Evolutionary conservation across 305 asterid species (phyloP), one percentile per base, ranked within the genome.

Genomic region (Ajuga reptans): DNA sequence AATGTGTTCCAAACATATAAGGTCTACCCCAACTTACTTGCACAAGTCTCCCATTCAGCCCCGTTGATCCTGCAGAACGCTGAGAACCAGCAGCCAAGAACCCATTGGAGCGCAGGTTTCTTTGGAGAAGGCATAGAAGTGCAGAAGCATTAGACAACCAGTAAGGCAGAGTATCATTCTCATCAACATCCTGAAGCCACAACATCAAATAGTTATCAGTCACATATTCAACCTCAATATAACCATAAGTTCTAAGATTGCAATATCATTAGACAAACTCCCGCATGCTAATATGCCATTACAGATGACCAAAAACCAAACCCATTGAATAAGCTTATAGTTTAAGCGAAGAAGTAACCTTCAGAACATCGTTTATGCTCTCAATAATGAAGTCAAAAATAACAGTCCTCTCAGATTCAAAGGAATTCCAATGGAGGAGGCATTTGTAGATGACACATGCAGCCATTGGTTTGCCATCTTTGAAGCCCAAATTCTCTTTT

Each of bases 131-230:
- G 78, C 97, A 89, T 43, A 93, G 75, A 83, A 93, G 97, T 43
- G 99, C 97, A 55, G 99, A 90, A 65, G 95, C 81, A 78, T 87
- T 90, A 50, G 97, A 89, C 69, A 93, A 77, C 99, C 99, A 93
- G 77, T 93, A 93, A 58, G 99, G 99, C 72, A 90, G 83, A 71
- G 83, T 81, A 67, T 80, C 75, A 71, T 79, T 83, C 74, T 87
- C 95, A 63, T 89, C 92, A 14, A 87, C 97, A 17, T 83, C 90
- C 99, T 93, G 86, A 74, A 83, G 75, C 49, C 78, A 66, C 54
- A 77, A 73, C 39, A 62, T 55, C 54, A 53, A 39, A 46, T 41
- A 15, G 64, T 47, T 16, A 68, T 36, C n/a, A n/a, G n/a, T n/a
- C 64, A 63, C 15, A 21, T 66, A 56, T 62, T 66, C 41, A 41